Evolutionary conservation across 2,329 filamentous ascomycete genomes (phyloP), one percentile per base, ranked within the genome.

Genomic region (Cytospora piceicola): DNA sequence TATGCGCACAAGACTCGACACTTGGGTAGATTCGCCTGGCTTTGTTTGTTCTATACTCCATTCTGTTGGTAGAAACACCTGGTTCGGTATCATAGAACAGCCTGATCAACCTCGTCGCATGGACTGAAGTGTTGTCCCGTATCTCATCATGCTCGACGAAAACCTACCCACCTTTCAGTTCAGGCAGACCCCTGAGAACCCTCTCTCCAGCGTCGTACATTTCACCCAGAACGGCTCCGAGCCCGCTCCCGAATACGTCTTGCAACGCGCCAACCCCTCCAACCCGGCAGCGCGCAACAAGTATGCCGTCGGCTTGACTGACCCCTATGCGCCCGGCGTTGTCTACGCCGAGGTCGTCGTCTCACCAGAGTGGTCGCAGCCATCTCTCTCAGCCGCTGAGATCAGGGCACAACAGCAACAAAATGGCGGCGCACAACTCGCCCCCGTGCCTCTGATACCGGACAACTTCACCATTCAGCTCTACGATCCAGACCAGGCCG

Each of bases 401-500:
- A 85, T 94, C 64, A 88, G 92, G 68, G 82, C 84, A n/a, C 84
- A 80, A 64, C 78, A 67, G 85, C 51, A 36, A 9, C 72, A 73
- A 66, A 68, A 68, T 36, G 70, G 70, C 51, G 69, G 67, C 11
- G 63, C 69, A 11, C 74, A 88, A 85, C 27, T 85, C 85, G 20
- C 89, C 22, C 72, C 90, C 0, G 85, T 90, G 67, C 90, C 94
- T 12, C 83, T 92, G 39, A 85, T 92, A 32, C 94, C 94, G 0
- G 88, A 89, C 64, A 82, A 87, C 61, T 97, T 98, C 76, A 83
- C 85, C n/a, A 84, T 98, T 49, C 90, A 94, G 72, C 88, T 99
- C 3, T 98, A 97, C 82, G 95, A 97, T 75, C 95, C 95, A 0
- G 94, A 98, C 75, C 93, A 95, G 77, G 85, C 90, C 71, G 82